Conservation (phyloP, 78 protist species). For the Guillardia theta region DNA sequence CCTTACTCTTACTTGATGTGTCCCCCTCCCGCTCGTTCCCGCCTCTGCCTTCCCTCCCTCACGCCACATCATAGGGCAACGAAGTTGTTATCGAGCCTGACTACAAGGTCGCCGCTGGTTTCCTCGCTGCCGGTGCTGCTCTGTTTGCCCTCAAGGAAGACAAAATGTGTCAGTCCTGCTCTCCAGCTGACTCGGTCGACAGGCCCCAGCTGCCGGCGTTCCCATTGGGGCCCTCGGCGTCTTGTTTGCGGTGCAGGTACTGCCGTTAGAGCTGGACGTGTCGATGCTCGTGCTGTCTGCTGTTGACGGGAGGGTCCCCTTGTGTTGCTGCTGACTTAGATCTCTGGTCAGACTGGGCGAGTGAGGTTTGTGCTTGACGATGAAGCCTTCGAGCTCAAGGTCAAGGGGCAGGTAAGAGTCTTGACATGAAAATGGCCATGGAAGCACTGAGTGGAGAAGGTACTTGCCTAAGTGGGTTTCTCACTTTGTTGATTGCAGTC, state of each 20-base stretch:
- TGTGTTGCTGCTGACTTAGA: not conserved
- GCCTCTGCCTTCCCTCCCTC: too few species aligned
- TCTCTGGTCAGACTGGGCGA: not conserved
- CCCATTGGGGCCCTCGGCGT: not conserved
- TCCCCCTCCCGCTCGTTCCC: too few species aligned
- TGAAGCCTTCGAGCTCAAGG: slow-evolving; percentile 31
- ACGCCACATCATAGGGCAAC: too few species aligned
- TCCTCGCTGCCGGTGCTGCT: not conserved
- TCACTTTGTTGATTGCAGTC: too few species aligned
- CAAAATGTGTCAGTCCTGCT: too few species aligned
- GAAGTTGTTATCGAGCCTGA: not conserved
- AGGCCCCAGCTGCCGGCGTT: not conserved
- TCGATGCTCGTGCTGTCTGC: not conserved
- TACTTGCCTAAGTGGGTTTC: too few species aligned
- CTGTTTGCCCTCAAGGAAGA: too few species aligned
- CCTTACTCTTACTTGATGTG: too few species aligned
- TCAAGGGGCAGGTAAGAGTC: not conserved
- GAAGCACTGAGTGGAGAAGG: too few species aligned
- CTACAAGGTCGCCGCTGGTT: not conserved
- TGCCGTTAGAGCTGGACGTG: not conserved
- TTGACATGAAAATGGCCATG: too few species aligned
- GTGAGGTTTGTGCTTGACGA: slow-evolving; percentile 38
- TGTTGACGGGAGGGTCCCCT: not conserved
- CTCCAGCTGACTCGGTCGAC: too few species aligned
- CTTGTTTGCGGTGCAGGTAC: slow-evolving; percentile 3